Conservation (phyloP, 208 protist genomes). For the Leishmania tarentolae region DNA sequence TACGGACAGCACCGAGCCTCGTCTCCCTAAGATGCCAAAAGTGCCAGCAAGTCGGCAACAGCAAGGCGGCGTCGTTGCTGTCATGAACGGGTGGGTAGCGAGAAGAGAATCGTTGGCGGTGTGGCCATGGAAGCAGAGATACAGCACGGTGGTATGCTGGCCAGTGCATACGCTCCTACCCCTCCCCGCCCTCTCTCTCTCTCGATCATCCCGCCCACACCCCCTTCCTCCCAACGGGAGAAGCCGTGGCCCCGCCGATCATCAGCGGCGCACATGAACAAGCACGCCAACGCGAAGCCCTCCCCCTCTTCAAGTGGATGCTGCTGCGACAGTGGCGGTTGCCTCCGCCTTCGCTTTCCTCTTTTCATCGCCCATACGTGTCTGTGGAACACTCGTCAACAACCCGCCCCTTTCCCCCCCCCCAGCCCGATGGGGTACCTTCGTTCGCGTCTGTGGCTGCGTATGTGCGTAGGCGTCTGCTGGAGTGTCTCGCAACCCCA, state of each 20-base stretch:
- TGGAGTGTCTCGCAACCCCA: not conserved
- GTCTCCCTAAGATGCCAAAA: not conserved
- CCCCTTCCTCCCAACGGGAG: not conserved
- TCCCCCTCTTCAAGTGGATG: too few relatives aligned
- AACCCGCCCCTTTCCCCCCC: not conserved
- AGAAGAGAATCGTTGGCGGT: not conserved
- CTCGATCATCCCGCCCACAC: not conserved
- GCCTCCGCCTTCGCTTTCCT: not conserved
- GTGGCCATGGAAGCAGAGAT: not conserved
- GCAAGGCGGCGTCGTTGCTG: not conserved
- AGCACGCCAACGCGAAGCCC: too few relatives aligned
- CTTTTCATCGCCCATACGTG: not conserved
- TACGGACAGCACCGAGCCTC: not conserved
- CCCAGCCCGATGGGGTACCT: not conserved
- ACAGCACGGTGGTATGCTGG: not conserved
- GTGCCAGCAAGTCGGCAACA: not conserved
- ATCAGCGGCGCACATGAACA: too few relatives aligned
- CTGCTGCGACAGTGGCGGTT: not conserved
- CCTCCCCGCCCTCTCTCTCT: not conserved
- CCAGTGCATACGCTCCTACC: not conserved
- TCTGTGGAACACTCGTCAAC: not conserved
- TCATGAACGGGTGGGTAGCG: not conserved
- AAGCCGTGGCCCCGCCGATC: not conserved
- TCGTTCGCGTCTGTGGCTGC: not conserved
- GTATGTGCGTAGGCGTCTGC: not conserved